phyloP scores from a whole-genome alignment of 257 asterid species.

The Capsicum pubescens region DNA sequence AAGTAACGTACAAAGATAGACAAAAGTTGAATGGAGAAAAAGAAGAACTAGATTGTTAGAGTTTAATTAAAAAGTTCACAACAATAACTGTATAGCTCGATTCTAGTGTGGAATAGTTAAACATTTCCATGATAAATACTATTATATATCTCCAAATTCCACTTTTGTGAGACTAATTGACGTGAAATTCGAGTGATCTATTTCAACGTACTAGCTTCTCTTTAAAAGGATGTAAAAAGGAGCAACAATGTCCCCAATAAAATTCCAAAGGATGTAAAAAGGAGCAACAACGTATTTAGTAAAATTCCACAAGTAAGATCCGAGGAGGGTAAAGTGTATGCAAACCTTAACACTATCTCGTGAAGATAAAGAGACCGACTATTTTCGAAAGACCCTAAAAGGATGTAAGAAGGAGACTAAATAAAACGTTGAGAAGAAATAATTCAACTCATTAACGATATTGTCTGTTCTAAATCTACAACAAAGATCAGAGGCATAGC shows the following conservation, averaged over 20 bases:
- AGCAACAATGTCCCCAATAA: not conserved
- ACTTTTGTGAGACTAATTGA: not conserved
- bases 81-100: not conserved
- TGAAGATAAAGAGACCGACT: too few species aligned
- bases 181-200: not conserved
- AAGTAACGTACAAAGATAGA: not conserved
- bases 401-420: not conserved
- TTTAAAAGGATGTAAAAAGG: not conserved
- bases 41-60: not conserved
- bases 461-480: too few species aligned
- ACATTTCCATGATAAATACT: not conserved
- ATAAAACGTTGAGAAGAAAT: not conserved
- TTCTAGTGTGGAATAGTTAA: not conserved
- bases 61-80: not conserved
- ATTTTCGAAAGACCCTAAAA: too few species aligned
- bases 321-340: too few species aligned
- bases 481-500: too few species aligned
- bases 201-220: not conserved
- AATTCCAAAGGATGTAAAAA: too few species aligned
- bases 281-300: too few species aligned
- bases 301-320: too few species aligned
- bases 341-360: too few species aligned
- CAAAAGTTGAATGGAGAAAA: slow-evolving; percentile 4
- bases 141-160: not conserved
- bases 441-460: too few species aligned